Evolutionary conservation across 306 rosid genomes (phyloP).

Genomic region (Rosa persica): DNA sequence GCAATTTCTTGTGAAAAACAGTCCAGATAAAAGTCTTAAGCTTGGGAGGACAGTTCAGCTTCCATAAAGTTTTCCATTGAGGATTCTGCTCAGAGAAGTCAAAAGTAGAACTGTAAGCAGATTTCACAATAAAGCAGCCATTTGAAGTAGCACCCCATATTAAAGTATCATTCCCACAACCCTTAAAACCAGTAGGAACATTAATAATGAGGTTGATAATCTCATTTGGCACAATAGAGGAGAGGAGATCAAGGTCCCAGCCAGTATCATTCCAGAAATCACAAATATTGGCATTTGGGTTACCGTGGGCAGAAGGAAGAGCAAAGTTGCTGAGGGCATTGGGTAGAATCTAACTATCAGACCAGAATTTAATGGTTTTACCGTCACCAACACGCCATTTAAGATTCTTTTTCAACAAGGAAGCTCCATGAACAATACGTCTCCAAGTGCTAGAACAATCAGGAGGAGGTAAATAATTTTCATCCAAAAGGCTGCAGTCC

Average conservation of each 20-base stretch:
- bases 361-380: background rate
- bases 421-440: background rate
- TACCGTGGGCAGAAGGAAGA: background rate
- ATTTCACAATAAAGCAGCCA: background rate
- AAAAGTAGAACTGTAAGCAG: background rate
- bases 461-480: background rate
- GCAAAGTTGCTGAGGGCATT: too few species aligned
- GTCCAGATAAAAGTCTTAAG: background rate
- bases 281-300: background rate
- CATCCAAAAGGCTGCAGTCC: background rate
- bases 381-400: background rate
- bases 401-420: too few species aligned
- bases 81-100: too few species aligned
- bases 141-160: background rate
- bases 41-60: background rate
- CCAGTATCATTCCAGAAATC: background rate
- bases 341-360: background rate
- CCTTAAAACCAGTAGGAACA: background rate
- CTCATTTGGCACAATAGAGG: background rate
- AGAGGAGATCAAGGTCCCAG: background rate
- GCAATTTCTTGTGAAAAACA: background rate
- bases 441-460: background rate
- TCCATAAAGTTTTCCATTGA: background rate
- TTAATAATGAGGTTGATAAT: fast-evolving
- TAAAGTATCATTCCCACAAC: background rate